Evolutionary conservation across 2,329 filamentous ascomycete species (phyloP).

Genomic region (Volutella citrinella): DNA sequence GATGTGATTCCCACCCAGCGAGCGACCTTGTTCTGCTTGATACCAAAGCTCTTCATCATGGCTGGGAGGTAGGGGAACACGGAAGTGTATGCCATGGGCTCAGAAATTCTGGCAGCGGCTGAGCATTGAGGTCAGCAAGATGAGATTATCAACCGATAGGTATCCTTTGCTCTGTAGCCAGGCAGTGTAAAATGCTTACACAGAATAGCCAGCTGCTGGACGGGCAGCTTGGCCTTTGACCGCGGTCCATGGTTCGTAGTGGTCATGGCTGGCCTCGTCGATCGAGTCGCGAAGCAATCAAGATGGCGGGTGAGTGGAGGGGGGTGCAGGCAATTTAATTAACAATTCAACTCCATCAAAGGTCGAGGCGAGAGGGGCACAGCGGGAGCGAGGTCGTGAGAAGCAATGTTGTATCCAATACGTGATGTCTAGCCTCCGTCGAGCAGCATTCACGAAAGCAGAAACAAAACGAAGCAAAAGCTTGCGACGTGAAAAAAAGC

Average conservation of each 20-base stretch:
- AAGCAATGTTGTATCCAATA: too few relatives aligned
- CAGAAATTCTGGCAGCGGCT: slow-evolving; percentile 78
- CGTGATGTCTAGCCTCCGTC: too few relatives aligned
- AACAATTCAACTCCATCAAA: too few relatives aligned
- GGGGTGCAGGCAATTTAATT: not conserved
- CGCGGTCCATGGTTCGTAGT: slow-evolving; percentile 20
- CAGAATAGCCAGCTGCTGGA: slow-evolving; percentile 74
- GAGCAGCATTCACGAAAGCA: too few relatives aligned
- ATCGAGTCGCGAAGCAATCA: too few relatives aligned
- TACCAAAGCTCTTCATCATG: slow-evolving; percentile 78
- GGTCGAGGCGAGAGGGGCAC: too few relatives aligned
- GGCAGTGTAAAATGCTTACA: slow-evolving; percentile 60
- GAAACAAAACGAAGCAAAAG: too few relatives aligned
- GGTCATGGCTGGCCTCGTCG: slow-evolving; percentile 10
- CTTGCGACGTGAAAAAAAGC: too few relatives aligned
- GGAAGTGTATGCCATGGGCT: slow-evolving; percentile 70
- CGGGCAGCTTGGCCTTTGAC: slow-evolving; percentile 61
- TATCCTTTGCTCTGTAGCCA: too few relatives aligned
- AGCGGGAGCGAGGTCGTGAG: not conserved
- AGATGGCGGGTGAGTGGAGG: slow-evolving; percentile 2
- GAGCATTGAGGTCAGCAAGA: slow-evolving; percentile 15
- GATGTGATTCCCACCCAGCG: slow-evolving; percentile 78
- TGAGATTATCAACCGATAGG: too few relatives aligned
- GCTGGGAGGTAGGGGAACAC: slow-evolving; percentile 71
- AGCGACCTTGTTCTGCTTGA: slow-evolving; percentile 68